phyloP scores from a whole-genome alignment of 1,284 basidiomycete species.

The Boletellus deceptivus region DNA sequence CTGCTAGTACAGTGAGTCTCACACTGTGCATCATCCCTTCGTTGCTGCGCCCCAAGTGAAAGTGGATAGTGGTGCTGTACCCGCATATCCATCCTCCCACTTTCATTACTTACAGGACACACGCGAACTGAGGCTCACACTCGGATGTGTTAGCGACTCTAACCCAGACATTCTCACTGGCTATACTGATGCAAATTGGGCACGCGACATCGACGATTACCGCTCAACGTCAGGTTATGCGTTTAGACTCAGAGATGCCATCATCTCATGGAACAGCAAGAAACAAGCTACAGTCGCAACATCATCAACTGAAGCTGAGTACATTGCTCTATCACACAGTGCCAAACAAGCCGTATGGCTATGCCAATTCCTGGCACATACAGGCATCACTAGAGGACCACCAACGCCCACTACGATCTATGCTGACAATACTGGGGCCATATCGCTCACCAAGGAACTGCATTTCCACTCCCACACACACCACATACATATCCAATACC shows the following conservation, averaged over 20 bases:
- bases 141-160: neutral
- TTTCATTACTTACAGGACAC: conserved; percentile 1
- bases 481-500: neutral
- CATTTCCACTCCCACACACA: neutral
- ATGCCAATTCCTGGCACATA: neutral
- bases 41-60: too few species aligned
- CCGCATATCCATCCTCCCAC: too few species aligned
- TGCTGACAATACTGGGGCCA: neutral
- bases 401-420: neutral
- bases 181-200: conserved; percentile 1
- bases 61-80: too few species aligned
- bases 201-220: neutral
- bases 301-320: conserved; percentile 6
- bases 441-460: neutral
- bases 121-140: neutral
- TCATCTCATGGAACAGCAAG: conserved; percentile 12
- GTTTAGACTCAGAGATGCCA: neutral
- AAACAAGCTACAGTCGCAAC: conserved; percentile 1
- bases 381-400: neutral
- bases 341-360: conserved; percentile 6
- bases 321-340: conserved; percentile 2
- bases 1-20: too few species aligned
- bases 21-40: too few species aligned
- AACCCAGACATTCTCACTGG: neutral
- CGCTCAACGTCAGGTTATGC: conserved; percentile 4